A percentile compares a stretch with the other conserved stretches of the same genome.
Evolutionary conservation across 2,329 filamentous ascomycete species (phyloP).

Genomic region (Curvularia sp.): DNA sequence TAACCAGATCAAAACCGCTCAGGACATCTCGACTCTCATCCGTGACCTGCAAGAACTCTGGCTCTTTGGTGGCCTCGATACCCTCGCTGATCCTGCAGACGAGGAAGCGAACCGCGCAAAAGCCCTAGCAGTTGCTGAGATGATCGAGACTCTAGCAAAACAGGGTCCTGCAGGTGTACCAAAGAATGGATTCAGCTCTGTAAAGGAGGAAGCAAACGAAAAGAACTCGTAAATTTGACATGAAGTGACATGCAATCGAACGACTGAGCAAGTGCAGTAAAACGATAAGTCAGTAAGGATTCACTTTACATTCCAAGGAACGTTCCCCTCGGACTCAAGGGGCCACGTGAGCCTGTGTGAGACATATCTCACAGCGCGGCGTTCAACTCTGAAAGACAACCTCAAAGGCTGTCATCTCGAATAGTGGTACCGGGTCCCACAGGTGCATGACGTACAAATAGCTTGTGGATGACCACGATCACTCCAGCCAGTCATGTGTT

Average conservation of each 20-base stretch:
- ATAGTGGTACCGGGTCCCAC: background rate
- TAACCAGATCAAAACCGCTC: slow-evolving; percentile 62
- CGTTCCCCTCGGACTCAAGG: background rate
- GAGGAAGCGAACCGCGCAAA: slow-evolving; percentile 29
- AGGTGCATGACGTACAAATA: background rate
- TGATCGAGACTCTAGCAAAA: slow-evolving; percentile 35
- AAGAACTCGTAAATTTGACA: background rate
- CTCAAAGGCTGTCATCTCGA: background rate
- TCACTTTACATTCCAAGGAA: background rate
- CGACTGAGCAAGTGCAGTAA: background rate
- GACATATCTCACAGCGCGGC: background rate
- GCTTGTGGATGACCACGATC: background rate
- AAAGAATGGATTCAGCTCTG: slow-evolving; percentile 3
- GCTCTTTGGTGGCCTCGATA: slow-evolving; percentile 70
- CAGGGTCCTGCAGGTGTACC: slow-evolving; percentile 11
- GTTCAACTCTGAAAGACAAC: background rate
- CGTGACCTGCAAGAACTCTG: slow-evolving; percentile 70
- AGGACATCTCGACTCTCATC: slow-evolving; percentile 67
- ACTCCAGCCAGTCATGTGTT: background rate
- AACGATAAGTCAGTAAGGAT: background rate
- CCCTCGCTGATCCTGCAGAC: slow-evolving; percentile 51
- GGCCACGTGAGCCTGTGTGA: no score
- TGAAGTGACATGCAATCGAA: background rate
- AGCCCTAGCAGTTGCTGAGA: slow-evolving; percentile 29
- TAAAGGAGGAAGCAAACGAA: slow-evolving; percentile 6